Evolutionary conservation across 2,329 filamentous ascomycete genomes (phyloP), one percentile per base, ranked within the genome.

Genomic region (Alternaria sp.): DNA sequence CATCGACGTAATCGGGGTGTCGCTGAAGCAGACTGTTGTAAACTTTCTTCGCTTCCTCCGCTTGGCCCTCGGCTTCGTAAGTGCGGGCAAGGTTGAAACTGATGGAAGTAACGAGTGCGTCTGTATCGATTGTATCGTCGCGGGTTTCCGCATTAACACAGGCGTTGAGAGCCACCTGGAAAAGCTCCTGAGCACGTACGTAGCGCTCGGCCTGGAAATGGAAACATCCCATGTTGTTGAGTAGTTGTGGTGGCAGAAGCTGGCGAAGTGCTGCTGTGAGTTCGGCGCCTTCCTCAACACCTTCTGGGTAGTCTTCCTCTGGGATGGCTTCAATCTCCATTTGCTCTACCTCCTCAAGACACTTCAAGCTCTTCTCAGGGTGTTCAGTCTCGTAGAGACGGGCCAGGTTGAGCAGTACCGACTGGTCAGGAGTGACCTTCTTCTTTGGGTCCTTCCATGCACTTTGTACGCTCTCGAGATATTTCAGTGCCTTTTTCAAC

Each of bases 181-280:
- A 99, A 79, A 96, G 85, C 50, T 94, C 89, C 65, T 91, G 89
- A 23, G 95, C 93, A 61, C 87, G 83, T 21, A 90, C 87, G 63
- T 90, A 88, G 73, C 92, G 93, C 69, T 96, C 93, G 2, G 88
- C 85, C 73, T 97, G 93, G 67, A 92, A 97, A 67, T 96, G 88
- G 79, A 98, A 98, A 77, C 93, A 97, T 5, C 92, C 95, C 74
- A 98, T 96, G 75, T 99, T 99, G 82, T 98, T 99, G 41, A 99
- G 84, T 2, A 98, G 83, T 72, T 97, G 93, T 4, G 95, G 95
- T 1, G 93, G 91, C 1, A 99, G 82, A 58, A 90, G 84, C 72
- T 93, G 91, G 53, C 93, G 88, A 28, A 96, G 82, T 14, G 84
- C 82, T 23, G 81, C 81, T 54, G 85, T 85, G 56, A 86, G 79